Evolutionary conservation across 345 rosid species (phyloP).

Genomic region (Eucalyptus erythrocorys): DNA sequence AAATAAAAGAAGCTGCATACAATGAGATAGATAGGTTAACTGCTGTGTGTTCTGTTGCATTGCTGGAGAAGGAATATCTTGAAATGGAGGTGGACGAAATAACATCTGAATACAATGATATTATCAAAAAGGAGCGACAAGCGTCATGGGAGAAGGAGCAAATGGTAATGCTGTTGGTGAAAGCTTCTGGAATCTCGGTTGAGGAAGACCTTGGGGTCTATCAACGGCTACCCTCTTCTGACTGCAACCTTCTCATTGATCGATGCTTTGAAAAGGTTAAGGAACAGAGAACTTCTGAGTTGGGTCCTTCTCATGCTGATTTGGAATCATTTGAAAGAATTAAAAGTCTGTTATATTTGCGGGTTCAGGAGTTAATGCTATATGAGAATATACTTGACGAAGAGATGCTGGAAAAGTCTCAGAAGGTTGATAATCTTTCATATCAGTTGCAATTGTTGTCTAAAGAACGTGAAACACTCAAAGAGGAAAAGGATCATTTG

Average conservation of each 20-base stretch:
- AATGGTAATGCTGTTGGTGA: conserved; percentile 37
- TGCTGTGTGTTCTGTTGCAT: conserved; percentile 40
- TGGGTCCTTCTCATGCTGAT: conserved; percentile 9
- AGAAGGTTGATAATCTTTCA: conserved; percentile 28
- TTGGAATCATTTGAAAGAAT: conserved; percentile 35
- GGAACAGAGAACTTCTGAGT: conserved; percentile 25
- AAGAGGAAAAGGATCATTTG: conserved; percentile 47
- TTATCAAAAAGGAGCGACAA: conserved; percentile 23
- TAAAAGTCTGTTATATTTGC: conserved; percentile 60
- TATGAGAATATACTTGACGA: conserved; percentile 53
- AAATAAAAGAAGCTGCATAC: conserved; percentile 24
- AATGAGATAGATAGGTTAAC: conserved; percentile 42
- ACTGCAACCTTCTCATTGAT: conserved; percentile 23
- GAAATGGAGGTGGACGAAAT: conserved; percentile 34
- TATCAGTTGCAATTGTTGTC: conserved; percentile 25
- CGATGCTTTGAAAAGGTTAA: conserved; percentile 49
- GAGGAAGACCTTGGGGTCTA: conserved; percentile 15
- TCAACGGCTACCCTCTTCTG: conserved; percentile 11
- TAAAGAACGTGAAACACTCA: conserved; percentile 33
- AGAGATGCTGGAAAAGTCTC: conserved; percentile 31
- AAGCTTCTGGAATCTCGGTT: conserved; percentile 37
- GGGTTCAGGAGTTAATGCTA: conserved; percentile 46
- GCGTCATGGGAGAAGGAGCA: conserved; percentile 45
- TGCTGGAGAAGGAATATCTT: conserved; percentile 51
- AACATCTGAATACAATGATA: conserved; percentile 20